Base-by-base conservation (phyloP, 257 asterid genomes). In the Henckelia pumila region DNA sequence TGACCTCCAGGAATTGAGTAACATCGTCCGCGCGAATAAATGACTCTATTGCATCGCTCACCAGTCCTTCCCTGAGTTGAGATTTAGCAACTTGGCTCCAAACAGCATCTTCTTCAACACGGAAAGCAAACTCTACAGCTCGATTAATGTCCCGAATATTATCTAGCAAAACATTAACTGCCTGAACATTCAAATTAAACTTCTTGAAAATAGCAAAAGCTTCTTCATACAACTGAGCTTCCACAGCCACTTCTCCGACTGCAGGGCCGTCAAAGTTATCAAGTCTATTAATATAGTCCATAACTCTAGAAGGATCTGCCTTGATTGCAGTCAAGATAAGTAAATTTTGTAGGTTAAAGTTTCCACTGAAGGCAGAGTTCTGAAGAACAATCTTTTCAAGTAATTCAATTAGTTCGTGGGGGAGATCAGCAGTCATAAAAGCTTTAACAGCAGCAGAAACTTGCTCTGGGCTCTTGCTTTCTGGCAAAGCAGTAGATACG, bases 381-480 rank as follows among this genome's bases (percentile, higher is more conserved):
- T 94, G 99, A 72, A 94, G 95, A 52, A 94, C 99, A 21, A 94
- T 94, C 89, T 94, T 94, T 77, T 94, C 99, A 77, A 94, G 98
- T 82, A 94, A 86, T 82, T 94, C 99, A 67, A 94, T 94, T 58
- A 94, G 82, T 73, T 94, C 99, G 71, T 94, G 99, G 25, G 99
- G 99, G 64, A 94, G 98, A 78, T 94, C 99, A 63, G 99, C 99
- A 23, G 98, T 89, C 98, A 94, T 94, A 79, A 94, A 94, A 2
- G 99, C 98, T 76, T 94, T 94, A 62, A 94, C 99, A 75, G 99
- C 98, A 14, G 99, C 99, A 73, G 99, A 94, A 71, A 94, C 99
- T 83, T 94, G 99, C 76, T 94, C 99, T 4, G 99, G 99, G 75
- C 98, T 91, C 86, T 94, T 91, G 94, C 99, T 94, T 78, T 94